phyloP scores from a whole-genome alignment of 768 basidiomycete genomes.

The Imleria badia region DNA sequence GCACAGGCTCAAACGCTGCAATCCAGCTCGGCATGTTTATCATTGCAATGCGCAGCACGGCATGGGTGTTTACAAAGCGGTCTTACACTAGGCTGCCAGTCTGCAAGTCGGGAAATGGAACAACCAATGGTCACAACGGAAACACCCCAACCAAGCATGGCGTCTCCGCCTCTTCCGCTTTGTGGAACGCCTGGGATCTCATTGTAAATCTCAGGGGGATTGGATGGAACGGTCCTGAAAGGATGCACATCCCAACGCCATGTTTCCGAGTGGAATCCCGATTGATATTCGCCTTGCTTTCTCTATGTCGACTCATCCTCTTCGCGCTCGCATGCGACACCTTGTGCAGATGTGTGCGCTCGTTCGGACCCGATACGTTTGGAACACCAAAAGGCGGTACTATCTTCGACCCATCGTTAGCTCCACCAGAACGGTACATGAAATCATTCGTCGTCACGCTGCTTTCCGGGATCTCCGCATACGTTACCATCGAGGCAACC shows the following conservation, averaged over 20 bases:
- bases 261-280: slow-evolving; percentile 20
- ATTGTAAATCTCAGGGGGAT: slow-evolving; percentile 25
- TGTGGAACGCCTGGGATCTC: slow-evolving; percentile 32
- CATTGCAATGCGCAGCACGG: slow-evolving; percentile 23
- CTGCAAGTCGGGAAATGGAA: not conserved
- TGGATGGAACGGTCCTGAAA: slow-evolving; percentile 25
- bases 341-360: not conserved
- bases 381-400: slow-evolving; percentile 33
- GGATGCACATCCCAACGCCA: slow-evolving; percentile 13
- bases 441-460: slow-evolving; percentile 46
- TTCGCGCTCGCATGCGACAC: slow-evolving; percentile 7
- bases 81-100: slow-evolving; percentile 16
- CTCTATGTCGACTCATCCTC: slow-evolving; percentile 9
- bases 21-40: slow-evolving; percentile 25
- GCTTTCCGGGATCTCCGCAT: slow-evolving; percentile 44
- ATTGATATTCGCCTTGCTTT: slow-evolving; percentile 14
- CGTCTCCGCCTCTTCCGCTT: slow-evolving; percentile 8
- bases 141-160: not conserved
- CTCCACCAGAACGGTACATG: slow-evolving; percentile 34
- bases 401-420: slow-evolving; percentile 37
- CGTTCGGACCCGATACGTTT: slow-evolving; percentile 42
- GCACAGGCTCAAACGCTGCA: not conserved
- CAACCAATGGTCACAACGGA: not conserved
- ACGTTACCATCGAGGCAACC: slow-evolving; percentile 42
- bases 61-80: slow-evolving; percentile 18